Evolutionary conservation across 2,329 filamentous ascomycete genomes (phyloP).

Genomic region (Myriangium duriaei): DNA sequence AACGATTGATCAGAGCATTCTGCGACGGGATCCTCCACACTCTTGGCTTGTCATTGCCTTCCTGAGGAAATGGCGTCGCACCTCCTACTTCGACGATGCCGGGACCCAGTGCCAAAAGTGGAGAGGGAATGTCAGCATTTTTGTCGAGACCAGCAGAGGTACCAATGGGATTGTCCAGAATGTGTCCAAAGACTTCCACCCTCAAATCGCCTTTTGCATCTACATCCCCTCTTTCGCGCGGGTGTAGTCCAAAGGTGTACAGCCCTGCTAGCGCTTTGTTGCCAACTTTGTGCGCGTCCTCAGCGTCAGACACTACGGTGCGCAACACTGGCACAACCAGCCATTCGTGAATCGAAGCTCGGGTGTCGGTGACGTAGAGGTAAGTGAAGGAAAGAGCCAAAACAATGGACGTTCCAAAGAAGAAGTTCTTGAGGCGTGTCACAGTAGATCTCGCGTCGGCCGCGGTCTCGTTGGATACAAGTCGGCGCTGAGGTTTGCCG

Average conservation of each 20-base stretch:
- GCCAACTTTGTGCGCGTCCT: slow-evolving; percentile 81
- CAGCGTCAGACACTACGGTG: slow-evolving; percentile 57
- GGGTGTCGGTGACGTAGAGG: slow-evolving; percentile 42
- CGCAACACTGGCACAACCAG: slow-evolving; percentile 50
- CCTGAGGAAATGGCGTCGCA: slow-evolving; percentile 74
- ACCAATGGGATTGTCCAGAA: slow-evolving; percentile 73
- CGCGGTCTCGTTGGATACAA: slow-evolving; percentile 1
- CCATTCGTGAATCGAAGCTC: slow-evolving; percentile 41
- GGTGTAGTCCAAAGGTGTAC: slow-evolving; percentile 63
- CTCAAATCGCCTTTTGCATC: slow-evolving; percentile 42
- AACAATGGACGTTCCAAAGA: slow-evolving; percentile 43
- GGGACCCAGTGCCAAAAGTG: slow-evolving; percentile 72
- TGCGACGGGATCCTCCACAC: slow-evolving; percentile 77
- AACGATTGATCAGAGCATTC: slow-evolving; percentile 85
- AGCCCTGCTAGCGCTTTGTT: slow-evolving; percentile 59
- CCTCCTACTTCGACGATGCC: slow-evolving; percentile 87
- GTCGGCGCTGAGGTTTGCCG: not conserved
- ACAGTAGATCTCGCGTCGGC: slow-evolving; percentile 25
- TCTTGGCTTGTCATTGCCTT: slow-evolving; percentile 74
- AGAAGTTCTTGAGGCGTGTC: slow-evolving; percentile 36
- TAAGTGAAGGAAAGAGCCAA: slow-evolving; percentile 35
- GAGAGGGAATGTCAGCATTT: slow-evolving; percentile 75
- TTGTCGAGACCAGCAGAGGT: slow-evolving; percentile 97
- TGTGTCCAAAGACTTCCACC: slow-evolving; percentile 62
- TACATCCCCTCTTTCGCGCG: slow-evolving; percentile 61